These are phyloP conservation scores for Fusarium graminum DNA, from an alignment of 2,329 filamentous ascomycete species.

Conservation along the genomic window DNA sequence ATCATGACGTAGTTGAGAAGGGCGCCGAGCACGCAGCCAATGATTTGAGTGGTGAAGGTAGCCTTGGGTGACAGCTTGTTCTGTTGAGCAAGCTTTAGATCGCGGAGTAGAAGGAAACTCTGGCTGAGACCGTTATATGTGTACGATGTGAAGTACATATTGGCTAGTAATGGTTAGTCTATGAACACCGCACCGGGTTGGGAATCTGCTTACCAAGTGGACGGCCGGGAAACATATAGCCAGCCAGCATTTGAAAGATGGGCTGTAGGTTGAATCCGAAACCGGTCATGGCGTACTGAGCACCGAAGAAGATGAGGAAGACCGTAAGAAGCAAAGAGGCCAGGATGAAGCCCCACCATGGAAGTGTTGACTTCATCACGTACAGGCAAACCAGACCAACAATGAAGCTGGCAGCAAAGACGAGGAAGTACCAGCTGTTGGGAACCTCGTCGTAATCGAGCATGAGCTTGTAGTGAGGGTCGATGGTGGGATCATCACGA, in stretches of 20 bases:
- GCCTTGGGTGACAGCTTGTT: conserved; percentile 32
- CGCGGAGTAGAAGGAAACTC: conserved; percentile 15
- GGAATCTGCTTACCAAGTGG: conserved; percentile 17
- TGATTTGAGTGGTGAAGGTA: conserved; percentile 61
- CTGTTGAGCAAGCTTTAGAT: conserved; percentile 30
- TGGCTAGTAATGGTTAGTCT: conserved; percentile 3
- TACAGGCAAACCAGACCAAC: conserved; percentile 43
- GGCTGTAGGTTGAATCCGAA: conserved; percentile 27
- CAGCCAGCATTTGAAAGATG: conserved; percentile 36
- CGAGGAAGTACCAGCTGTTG: conserved; percentile 26
- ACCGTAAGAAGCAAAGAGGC: conserved; percentile 53
- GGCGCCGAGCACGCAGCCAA: conserved; percentile 66
- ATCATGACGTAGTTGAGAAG: conserved; percentile 69
- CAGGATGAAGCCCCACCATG: conserved; percentile 59
- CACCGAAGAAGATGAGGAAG: conserved; percentile 58
- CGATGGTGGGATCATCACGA: conserved; percentile 22
- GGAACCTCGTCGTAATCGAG: conserved; percentile 32
- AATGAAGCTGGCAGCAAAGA: conserved; percentile 9
- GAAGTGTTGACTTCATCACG: conserved; percentile 42
- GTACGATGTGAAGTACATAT: conserved; percentile 38
- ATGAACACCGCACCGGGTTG: rapidly evolving
- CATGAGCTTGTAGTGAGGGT: conserved; percentile 40
- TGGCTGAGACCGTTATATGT: conserved; percentile 27
- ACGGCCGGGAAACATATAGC: conserved; percentile 31
- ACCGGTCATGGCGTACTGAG: conserved; percentile 39